These are phyloP conservation scores for Phyllosticta capitalensis DNA, from an alignment of 2,329 filamentous ascomycete species.

Conservation along the genomic window DNA sequence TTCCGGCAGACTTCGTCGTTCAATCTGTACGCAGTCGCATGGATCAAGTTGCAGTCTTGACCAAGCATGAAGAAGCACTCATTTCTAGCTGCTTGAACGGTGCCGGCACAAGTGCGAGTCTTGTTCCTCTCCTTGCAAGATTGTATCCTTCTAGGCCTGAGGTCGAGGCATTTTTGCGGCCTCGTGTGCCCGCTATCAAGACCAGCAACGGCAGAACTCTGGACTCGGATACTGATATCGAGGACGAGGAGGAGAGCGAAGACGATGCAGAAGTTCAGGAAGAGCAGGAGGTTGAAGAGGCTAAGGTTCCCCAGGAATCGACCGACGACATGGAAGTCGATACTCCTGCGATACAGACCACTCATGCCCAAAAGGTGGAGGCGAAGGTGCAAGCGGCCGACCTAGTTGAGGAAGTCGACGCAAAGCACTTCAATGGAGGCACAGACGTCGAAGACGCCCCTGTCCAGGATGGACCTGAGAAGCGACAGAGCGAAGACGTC, in stretches of 20 bases:
- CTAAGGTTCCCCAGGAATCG: background rate
- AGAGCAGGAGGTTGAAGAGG: slow-evolving; percentile 12
- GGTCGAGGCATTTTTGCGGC: slow-evolving; percentile 61
- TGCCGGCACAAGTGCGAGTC: slow-evolving; percentile 58
- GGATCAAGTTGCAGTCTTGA: slow-evolving; percentile 71
- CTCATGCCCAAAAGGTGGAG: background rate
- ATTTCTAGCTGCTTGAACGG: slow-evolving; percentile 75
- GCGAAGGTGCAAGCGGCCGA: background rate
- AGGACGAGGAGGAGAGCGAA: slow-evolving; percentile 17
- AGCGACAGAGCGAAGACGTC: slow-evolving; percentile 3
- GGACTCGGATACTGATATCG: slow-evolving; percentile 10
- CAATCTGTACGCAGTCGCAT: slow-evolving; percentile 63
- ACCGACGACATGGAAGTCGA: slow-evolving; percentile 6
- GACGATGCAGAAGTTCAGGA: slow-evolving; percentile 17
- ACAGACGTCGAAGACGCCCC: background rate
- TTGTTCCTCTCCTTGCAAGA: slow-evolving; percentile 68
- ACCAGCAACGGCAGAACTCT: slow-evolving; percentile 13
- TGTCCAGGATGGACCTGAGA: background rate
- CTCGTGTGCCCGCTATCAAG: slow-evolving; percentile 36
- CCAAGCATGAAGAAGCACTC: slow-evolving; percentile 60
- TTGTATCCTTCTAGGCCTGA: slow-evolving; percentile 53
- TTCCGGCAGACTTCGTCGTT: slow-evolving; percentile 60
- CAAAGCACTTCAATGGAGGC: background rate
- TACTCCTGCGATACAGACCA: background rate
- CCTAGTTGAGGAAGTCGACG: background rate